Evolutionary conservation across 1,284 basidiomycete genomes (phyloP).

Genomic region (Cryptococcus sp.): DNA sequence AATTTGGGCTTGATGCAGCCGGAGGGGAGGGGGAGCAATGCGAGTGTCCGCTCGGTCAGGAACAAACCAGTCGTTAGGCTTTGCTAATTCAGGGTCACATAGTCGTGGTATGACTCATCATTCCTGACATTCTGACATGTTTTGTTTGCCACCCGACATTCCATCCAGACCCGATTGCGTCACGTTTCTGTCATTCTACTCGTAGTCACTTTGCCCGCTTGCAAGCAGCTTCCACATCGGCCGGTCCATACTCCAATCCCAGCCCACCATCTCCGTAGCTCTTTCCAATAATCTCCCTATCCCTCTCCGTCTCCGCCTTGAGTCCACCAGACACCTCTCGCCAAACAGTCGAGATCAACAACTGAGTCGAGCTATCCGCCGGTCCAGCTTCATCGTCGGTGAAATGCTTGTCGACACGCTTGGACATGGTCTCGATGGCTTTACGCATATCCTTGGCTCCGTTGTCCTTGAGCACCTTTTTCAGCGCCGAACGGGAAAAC

Average conservation of each 20-base stretch:
- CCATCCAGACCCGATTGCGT: too few species aligned
- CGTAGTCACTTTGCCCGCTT: constrained; percentile 48
- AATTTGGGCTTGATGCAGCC: too few species aligned
- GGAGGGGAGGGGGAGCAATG: too few species aligned
- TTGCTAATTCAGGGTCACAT: too few species aligned
- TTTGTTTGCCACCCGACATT: too few species aligned
- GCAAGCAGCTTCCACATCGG: constrained; percentile 72
- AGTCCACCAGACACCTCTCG: constrained; percentile 78
- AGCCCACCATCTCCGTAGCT: constrained; percentile 70
- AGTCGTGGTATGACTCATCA: too few species aligned
- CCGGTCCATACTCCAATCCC: constrained; percentile 64
- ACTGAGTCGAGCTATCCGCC: constrained; percentile 45
- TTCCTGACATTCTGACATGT: too few species aligned
- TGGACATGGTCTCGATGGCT: constrained; percentile 73
- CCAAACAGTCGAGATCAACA: constrained; percentile 77
- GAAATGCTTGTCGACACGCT: constrained; percentile 94
- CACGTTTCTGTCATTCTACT: too few species aligned
- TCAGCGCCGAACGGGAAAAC: constrained; percentile 71
- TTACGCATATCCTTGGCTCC: constrained; percentile 82
- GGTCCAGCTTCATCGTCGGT: constrained; percentile 31
- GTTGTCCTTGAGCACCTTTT: constrained; percentile 80
- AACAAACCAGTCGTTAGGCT: too few species aligned
- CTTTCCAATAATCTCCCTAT: constrained; percentile 61
- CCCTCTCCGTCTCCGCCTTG: constrained; percentile 63
- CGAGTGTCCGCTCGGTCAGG: too few species aligned